A percentile compares a stretch with the other conserved stretches of the same genome.
These are phyloP conservation scores for Lasiosphaeriaceae sp. DNA, from an alignment of 495 filamentous ascomycete genomes.

Conservation along the genomic window DNA sequence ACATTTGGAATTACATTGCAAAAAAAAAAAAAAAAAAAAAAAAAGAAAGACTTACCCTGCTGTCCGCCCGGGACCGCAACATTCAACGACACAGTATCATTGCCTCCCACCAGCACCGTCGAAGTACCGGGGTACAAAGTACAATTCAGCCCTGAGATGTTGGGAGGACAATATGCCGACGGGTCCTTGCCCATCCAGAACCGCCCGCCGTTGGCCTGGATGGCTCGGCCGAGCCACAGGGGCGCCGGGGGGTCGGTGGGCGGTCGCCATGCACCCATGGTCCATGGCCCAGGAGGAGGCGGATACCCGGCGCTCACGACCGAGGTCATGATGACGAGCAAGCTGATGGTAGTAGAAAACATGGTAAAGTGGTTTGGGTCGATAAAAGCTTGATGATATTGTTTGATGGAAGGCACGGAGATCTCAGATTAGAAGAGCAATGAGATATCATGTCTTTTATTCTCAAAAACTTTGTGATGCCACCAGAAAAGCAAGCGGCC, in stretches of 20 bases:
- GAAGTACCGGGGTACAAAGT: not conserved
- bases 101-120: not conserved
- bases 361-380: too few relatives aligned
- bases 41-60: not conserved
- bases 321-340: not conserved
- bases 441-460: too few relatives aligned
- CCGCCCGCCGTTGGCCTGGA: not conserved
- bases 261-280: not conserved
- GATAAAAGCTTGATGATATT: too few relatives aligned
- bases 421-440: too few relatives aligned
- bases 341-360: not conserved
- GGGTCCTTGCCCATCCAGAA: not conserved
- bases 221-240: not conserved
- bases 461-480: too few relatives aligned
- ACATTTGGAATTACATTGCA: too few relatives aligned
- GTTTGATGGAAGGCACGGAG: too few relatives aligned
- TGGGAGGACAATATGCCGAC: not conserved
- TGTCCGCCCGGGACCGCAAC: not conserved
- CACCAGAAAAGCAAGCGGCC: too few relatives aligned
- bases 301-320: not conserved
- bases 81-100: not conserved
- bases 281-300: not conserved
- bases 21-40: too few relatives aligned
- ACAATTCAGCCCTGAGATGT: not conserved
- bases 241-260: not conserved